Evolutionary conservation across 805 yeast species (phyloP).

Genomic region (Wickerhamomyces silvicola): DNA sequence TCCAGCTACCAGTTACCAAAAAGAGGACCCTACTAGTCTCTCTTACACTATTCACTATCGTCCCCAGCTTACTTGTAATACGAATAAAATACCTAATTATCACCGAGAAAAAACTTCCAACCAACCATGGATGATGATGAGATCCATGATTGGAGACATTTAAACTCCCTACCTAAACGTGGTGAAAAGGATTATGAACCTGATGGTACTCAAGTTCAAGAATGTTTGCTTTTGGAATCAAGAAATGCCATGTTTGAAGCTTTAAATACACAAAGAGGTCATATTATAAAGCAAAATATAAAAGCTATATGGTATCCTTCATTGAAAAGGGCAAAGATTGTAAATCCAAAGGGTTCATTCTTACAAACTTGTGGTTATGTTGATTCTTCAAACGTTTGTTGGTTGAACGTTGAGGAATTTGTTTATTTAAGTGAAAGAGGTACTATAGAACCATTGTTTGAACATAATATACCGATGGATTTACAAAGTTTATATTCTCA

Average conservation of each 20-base stretch:
- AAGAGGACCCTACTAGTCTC: too few relatives aligned
- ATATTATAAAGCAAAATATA: slow-evolving; percentile 40
- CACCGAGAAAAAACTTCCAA: too few relatives aligned
- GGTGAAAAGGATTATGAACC: slow-evolving; percentile 88
- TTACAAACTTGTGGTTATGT: slow-evolving; percentile 66
- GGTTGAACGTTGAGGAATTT: slow-evolving; percentile 61
- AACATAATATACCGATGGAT: slow-evolving; percentile 37
- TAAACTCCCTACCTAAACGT: slow-evolving; percentile 46
- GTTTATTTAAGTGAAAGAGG: slow-evolving; percentile 82
- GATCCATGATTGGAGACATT: slow-evolving; percentile 47
- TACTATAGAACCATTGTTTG: slow-evolving; percentile 37
- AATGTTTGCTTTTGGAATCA: slow-evolving; percentile 40
- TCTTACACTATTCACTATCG: too few relatives aligned
- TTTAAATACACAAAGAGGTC: slow-evolving; percentile 42
- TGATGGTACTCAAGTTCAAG: slow-evolving; percentile 59
- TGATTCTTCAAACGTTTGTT: slow-evolving; percentile 40
- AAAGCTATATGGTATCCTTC: slow-evolving; percentile 40
- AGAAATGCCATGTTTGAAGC: slow-evolving; percentile 71
- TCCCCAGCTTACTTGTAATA: too few relatives aligned
- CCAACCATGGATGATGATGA: too few relatives aligned
- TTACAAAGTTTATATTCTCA: slow-evolving; percentile 59
- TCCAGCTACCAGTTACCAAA: too few relatives aligned
- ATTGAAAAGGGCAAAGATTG: slow-evolving; percentile 29
- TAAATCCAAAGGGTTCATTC: slow-evolving; percentile 63
- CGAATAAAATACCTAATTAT: too few relatives aligned